These are phyloP conservation scores for Plasmodium falciparum DNA, from an alignment of 169 alveolate species.

Conservation along the genomic window DNA sequence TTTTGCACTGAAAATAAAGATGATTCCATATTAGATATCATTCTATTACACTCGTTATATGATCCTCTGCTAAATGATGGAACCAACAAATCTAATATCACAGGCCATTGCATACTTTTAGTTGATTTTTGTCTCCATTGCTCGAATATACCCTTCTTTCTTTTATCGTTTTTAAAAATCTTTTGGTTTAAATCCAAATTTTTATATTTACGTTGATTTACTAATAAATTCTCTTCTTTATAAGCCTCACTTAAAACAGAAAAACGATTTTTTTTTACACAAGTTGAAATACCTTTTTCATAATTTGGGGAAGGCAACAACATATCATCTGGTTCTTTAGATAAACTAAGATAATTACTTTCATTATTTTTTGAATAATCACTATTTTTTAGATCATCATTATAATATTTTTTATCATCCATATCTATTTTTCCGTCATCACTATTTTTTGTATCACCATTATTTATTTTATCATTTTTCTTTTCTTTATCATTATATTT, in stretches of 20 bases:
- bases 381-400: slow-evolving; percentile 10
- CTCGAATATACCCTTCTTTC: slow-evolving; percentile 59
- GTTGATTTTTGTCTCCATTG: slow-evolving; percentile 49
- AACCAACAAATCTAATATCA: slow-evolving; percentile 77
- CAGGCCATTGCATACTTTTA: slow-evolving; percentile 79
- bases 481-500: neutral
- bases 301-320: neutral
- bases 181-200: slow-evolving; percentile 25
- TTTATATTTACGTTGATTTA: slow-evolving; percentile 36
- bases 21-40: slow-evolving; percentile 49
- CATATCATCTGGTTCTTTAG: neutral
- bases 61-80: slow-evolving; percentile 75
- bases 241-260: slow-evolving; percentile 15
- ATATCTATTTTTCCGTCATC: too few relatives aligned
- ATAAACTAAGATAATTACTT: neutral
- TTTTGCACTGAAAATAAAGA: slow-evolving; percentile 79
- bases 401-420: slow-evolving; percentile 3
- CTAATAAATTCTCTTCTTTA: neutral
- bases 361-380: slow-evolving; percentile 1
- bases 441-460: neutral
- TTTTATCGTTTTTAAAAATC: slow-evolving; percentile 37
- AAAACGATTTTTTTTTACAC: slow-evolving; percentile 25
- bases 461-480: neutral
- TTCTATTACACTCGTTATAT: slow-evolving; percentile 36
- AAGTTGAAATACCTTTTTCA: slow-evolving; percentile 9